These are phyloP conservation scores for Puya raimondii DNA, from an alignment of 176 grass and related monocot genomes.

Conservation along the genomic window DNA sequence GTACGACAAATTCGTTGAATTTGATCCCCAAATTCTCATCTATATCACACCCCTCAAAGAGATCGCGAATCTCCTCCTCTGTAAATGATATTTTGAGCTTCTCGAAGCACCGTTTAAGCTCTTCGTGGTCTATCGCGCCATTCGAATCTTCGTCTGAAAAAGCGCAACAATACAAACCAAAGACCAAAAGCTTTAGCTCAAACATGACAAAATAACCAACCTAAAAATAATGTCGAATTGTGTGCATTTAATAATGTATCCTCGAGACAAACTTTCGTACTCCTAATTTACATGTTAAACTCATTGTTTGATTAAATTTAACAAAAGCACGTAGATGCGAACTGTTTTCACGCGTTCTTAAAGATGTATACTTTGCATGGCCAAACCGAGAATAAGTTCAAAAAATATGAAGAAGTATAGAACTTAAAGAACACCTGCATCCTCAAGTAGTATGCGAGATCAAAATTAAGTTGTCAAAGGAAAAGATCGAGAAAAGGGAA, in stretches of 20 bases:
- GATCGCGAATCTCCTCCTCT: conserved; percentile 69
- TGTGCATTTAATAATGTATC: neutral
- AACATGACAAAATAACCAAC: neutral
- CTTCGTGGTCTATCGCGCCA: conserved; percentile 83
- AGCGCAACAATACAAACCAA: neutral
- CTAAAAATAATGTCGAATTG: neutral
- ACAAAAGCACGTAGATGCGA: no score
- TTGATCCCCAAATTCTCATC: conserved; percentile 88
- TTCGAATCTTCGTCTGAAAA: conserved; percentile 86
- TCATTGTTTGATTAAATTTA: no score
- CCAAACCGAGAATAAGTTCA: no score
- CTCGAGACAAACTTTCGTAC: neutral
- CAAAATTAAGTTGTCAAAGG: no score
- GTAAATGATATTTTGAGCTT: conserved; percentile 67
- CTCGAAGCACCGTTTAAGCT: conserved; percentile 66
- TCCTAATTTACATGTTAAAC: no score
- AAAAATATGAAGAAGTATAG: no score
- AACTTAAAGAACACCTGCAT: no score
- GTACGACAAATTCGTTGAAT: conserved; percentile 93
- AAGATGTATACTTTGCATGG: no score
- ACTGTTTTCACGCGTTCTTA: no score
- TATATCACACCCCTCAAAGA: conserved; percentile 90
- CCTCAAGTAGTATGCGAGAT: no score
- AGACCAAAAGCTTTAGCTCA: neutral
- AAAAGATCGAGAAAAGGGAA: no score